These are phyloP conservation scores for Fusarium papillatum DNA, from an alignment of 2,329 filamentous ascomycete species.

Conservation along the genomic window DNA sequence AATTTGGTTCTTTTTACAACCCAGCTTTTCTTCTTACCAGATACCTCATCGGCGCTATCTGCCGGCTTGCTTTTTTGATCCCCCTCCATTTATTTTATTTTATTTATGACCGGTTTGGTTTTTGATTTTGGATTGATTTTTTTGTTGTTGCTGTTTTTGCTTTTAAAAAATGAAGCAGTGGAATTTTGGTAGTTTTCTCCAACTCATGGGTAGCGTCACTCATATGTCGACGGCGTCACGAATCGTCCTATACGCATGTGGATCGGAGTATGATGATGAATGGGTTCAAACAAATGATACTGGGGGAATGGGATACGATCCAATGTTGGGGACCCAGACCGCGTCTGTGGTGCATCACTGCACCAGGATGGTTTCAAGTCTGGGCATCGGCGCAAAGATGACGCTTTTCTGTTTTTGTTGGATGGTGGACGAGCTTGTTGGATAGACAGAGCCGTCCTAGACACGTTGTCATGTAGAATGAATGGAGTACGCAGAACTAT, in stretches of 20 bases:
- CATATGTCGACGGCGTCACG: constrained; percentile 41
- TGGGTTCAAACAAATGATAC: constrained; percentile 38
- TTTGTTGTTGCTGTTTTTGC: constrained; percentile 18
- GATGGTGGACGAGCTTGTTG: constrained; percentile 40
- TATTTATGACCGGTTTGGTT: constrained; percentile 20
- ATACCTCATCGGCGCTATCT: constrained; percentile 42
- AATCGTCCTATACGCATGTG: constrained; percentile 45
- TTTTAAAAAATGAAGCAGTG: constrained; percentile 27
- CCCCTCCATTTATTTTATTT: constrained; percentile 19
- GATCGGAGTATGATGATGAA: constrained; percentile 45
- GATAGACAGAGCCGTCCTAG: constrained; percentile 43
- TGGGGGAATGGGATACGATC: constrained; percentile 40
- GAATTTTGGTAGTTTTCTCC: constrained; percentile 35
- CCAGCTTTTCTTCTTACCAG: constrained; percentile 39
- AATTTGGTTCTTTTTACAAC: constrained; percentile 28
- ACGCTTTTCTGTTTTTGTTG: constrained; percentile 35
- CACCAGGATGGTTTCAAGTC: constrained; percentile 18
- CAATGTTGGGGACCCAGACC: constrained; percentile 29
- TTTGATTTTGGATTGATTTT: constrained; percentile 20
- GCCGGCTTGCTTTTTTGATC: constrained; percentile 37
- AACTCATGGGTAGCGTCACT: constrained; percentile 40
- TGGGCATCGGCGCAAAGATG: constrained; percentile 40
- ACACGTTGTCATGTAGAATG: constrained; percentile 42
- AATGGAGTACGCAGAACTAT: constrained; percentile 37
- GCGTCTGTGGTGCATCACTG: constrained; percentile 10